A percentile compares a stretch with the other conserved stretches of the same genome.
phyloP scores from a whole-genome alignment of 202 grass and related monocot species.

The Hordeum pubiflorum region DNA sequence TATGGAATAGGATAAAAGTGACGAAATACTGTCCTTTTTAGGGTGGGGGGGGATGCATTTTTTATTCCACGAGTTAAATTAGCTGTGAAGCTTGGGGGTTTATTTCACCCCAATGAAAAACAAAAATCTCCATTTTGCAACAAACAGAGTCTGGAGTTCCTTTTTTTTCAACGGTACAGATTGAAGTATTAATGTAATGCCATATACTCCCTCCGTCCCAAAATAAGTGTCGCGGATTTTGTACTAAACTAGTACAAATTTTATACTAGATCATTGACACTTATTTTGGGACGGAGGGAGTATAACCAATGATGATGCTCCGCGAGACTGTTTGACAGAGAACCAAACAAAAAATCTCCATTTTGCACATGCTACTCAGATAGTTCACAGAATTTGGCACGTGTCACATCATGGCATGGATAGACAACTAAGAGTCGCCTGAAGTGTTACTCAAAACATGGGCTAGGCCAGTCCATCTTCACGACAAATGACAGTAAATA shows the following conservation, averaged over 20 bases:
- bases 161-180: neutral
- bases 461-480: neutral
- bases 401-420: neutral
- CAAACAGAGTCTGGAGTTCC: neutral
- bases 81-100: neutral
- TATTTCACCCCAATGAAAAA: neutral
- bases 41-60: neutral
- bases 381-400: neutral
- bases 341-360: too few relatives aligned
- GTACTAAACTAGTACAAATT: too few relatives aligned
- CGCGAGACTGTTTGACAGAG: neutral
- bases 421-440: neutral
- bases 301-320: neutral
- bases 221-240: too few relatives aligned
- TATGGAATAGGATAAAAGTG: neutral
- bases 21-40: neutral
- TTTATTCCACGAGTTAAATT: neutral
- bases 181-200: neutral
- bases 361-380: neutral
- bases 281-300: too few relatives aligned
- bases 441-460: neutral
- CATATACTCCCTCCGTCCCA: neutral
- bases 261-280: too few relatives aligned
- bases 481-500: neutral
- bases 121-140: neutral